Evolutionary conservation across 163 green algal species (phyloP), one percentile per base, ranked within the genome.

Genomic region (Scenedesmus sp.): DNA sequence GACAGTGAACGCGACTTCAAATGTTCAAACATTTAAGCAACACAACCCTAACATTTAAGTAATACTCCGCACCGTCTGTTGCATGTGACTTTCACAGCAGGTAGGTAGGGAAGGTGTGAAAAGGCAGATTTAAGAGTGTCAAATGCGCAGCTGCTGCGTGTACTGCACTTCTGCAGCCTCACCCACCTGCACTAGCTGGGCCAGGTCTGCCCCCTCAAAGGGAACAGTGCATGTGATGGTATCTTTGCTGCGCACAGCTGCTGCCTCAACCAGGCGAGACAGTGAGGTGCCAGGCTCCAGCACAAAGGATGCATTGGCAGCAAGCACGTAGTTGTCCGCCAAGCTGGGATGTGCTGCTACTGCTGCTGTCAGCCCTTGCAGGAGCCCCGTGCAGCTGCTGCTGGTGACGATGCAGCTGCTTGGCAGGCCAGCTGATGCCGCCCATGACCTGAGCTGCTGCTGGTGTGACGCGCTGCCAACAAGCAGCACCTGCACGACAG

Each of bases 241-340:
- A 16, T 85, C 87, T 57, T 91, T 91, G 55, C 87, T 70, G 12
- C 70, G 67, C 4, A 91, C 70, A n/a, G 57, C 87, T 59, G 57
- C 70, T 76, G 87, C 70, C 26, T 91, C 87, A 2, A 91, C 87
- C 34, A 91, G 34, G 52, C 76, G 73, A 55, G 34, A 55, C 23
- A 91, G 0, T 13, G 56, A 91, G 56, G 16, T 74, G n/a, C 87
- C 87, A 76, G 87, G 87, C 87, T 91, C 87, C 73, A 91, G 57
- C 23, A 91, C 73, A 74, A 77, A 91, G 73, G 70, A 76, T 5
- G 87, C 87, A 66, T 91, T 62, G 18, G 26, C 57, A 9, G 56
- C 55, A 26, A 91, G 70, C 67, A 91, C 13, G 20, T 76, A 91
- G 57, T 26, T 20, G 76, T 20, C 56, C 57, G n/a, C 46, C 23